Base-by-base conservation (phyloP, 345 rosid genomes). In the Raphanus raphanistrum region DNA sequence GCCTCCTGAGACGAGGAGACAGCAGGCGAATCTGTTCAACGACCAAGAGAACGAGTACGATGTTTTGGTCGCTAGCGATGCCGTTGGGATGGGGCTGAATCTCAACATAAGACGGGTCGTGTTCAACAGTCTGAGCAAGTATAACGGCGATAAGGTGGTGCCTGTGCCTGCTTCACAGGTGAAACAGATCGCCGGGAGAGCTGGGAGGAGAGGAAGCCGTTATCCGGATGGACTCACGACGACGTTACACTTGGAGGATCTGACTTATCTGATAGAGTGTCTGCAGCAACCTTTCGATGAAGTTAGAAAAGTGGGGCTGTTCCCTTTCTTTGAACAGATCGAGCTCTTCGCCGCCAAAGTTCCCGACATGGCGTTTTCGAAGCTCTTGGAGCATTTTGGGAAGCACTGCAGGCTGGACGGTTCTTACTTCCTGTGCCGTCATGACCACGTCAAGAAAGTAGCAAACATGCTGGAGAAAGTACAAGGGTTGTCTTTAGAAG, bases 101-200 rank as follows among this genome's bases (percentile, higher is more conserved):
- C 97, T 92, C 52, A 92, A 92, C 79, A 94, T 94, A 65, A 84
- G 97, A 84, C 82, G 98, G 71, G 96, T 94, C 36, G 93, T 94
- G 38, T 94, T 94, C 65, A 75, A 89, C 78, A 85, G 79, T 43
- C 86, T 94, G 71, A 78, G 87, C 11, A 94, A 94, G 76, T 94
- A 89, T 78, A 92, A 94, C 38, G 98, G 98, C 4, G 91, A 90
- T 72, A 94, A 85, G 86, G 76, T 84, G 9, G 92, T 92, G 70
- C 89, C 95, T 8, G 97, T 94, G 10, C 89, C 94, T 0, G 88
- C 95, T 4, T 88, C 97, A 31, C 98, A 92, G 65, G 94, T 94
- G 66, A 94, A 94, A 83, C 98, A 92, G 85, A 94, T 94, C 75
- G 98, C 93, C 0, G 98, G 98, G 64, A 89, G 98, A 85, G 97